Evolutionary conservation across 1,284 basidiomycete species (phyloP), one percentile per base, ranked within the genome.

Genomic region (Ustilago curta): DNA sequence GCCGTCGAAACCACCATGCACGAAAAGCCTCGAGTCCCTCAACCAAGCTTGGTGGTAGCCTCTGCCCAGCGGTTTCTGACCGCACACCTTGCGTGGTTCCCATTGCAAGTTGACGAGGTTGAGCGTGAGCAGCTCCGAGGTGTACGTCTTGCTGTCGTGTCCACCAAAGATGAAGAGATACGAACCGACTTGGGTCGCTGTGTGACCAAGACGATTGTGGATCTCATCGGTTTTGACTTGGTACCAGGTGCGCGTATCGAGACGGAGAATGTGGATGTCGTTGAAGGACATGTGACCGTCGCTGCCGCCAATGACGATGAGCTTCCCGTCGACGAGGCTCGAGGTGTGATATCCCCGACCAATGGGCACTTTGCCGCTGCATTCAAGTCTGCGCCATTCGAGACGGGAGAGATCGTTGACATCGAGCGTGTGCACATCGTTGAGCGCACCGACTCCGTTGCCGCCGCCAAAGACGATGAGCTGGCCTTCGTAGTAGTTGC

Each of bases 381-480:
- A 80, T 25, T 75, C 78, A 59, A 79, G 66, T 58, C 58, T 76
- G 55, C 70, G 89, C 89, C 93, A 92, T 91, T 63, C 87, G 87
- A 88, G 91, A 86, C 54, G 87, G 86, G 37, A 87, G 86, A n/a
- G 86, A 81, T 56, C 87, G n/a, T 84, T 83, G 0, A 92, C 89
- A 70, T 95, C 93, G 16, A 96, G 87, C 18, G 91, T 90, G 93
- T 94, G 95, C 8, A 96, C 87, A 83, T 97, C 94, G 80, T 94
- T 94, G 68, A 97, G 87, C 1, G 94, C 94, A 19, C 90, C 90
- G 85, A 92, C 88, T 0, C 94, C 94, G 70, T 95, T 95, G 3
- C 94, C 95, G 21, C 95, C 94, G 4, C 94, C 94, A 82, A 97
- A 97, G 3, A 97, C 87, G 87, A 92, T 93, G 0, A 97, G 88